Evolutionary conservation across 495 filamentous ascomycete species (phyloP).

Genomic region (Bombardia bombarda): DNA sequence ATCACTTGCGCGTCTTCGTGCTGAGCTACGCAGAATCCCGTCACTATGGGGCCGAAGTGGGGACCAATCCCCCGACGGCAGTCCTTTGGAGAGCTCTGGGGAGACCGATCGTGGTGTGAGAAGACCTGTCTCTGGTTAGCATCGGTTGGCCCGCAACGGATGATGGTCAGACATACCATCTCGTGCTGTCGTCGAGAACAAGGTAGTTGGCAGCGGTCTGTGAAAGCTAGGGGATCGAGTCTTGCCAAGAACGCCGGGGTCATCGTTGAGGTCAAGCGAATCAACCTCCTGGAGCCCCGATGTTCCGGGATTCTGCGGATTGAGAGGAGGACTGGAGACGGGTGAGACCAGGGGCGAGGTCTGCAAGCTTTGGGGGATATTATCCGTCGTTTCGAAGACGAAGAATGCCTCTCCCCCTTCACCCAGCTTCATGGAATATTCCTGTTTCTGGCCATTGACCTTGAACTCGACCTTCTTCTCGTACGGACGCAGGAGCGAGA

Average conservation of each 20-base stretch:
- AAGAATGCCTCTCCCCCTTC: slow-evolving; percentile 98
- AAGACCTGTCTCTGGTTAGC: slow-evolving; percentile 35
- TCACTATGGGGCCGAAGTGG: slow-evolving; percentile 37
- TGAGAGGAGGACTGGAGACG: slow-evolving; percentile 65
- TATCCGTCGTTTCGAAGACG: slow-evolving; percentile 88
- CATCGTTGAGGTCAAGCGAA: slow-evolving; percentile 59
- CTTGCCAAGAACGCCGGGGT: too few species aligned
- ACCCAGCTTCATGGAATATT: slow-evolving; percentile 96
- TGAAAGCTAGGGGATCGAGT: slow-evolving; percentile 24
- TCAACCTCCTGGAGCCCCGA: slow-evolving; percentile 70
- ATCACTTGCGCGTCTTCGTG: slow-evolving; percentile 38
- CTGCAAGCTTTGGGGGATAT: slow-evolving; percentile 81
- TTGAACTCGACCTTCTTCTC: slow-evolving; percentile 99
- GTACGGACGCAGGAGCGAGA: slow-evolving; percentile 86
- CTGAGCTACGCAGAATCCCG: slow-evolving; percentile 28
- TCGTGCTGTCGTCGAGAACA: slow-evolving; percentile 14
- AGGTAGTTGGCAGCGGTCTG: slow-evolving; percentile 28
- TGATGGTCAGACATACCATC: slow-evolving; percentile 19
- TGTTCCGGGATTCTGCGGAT: slow-evolving; percentile 45
- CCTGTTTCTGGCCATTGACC: slow-evolving; percentile 85
- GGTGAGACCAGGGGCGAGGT: slow-evolving; percentile 92
- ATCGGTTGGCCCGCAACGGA: background rate
- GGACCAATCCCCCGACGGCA: slow-evolving; percentile 35
- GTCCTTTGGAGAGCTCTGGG: slow-evolving; percentile 42
- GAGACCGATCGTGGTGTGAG: slow-evolving; percentile 58